These are phyloP conservation scores for Catharanthus roseus DNA, from an alignment of 257 asterid genomes.

Conservation along the genomic window DNA sequence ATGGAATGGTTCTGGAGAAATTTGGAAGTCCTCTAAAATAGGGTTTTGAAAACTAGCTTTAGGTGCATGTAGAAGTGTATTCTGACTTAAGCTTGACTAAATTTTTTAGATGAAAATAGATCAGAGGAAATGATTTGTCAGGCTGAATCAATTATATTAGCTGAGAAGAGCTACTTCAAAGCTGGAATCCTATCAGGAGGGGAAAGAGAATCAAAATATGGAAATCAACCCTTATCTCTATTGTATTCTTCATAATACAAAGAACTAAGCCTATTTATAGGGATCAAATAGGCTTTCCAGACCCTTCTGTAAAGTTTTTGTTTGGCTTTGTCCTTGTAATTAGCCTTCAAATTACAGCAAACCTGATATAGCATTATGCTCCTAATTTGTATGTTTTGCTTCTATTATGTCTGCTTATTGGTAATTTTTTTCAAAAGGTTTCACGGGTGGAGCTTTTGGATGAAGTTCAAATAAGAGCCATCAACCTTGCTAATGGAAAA, in stretches of 20 bases:
- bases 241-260: too few species aligned
- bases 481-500: slow-evolving; percentile 86
- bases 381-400: neutral
- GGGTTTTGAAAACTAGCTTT: neutral
- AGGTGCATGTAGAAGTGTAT: neutral
- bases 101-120: neutral
- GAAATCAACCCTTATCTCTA: neutral
- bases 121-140: neutral
- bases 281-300: neutral
- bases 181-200: neutral
- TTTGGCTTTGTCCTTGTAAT: neutral
- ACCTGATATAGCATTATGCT: neutral
- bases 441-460: slow-evolving; percentile 97
- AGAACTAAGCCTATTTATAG: neutral
- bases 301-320: neutral
- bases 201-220: neutral
- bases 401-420: slow-evolving; percentile 2
- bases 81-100: neutral
- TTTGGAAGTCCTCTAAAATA: neutral
- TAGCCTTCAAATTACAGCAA: neutral
- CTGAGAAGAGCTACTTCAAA: neutral
- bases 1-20: neutral
- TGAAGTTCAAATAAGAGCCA: slow-evolving; percentile 91
- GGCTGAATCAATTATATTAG: neutral
- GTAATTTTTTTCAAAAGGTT: slow-evolving; percentile 39